phyloP scores from a whole-genome alignment of 1,139 yeast species.

The Taphrina populina region DNA sequence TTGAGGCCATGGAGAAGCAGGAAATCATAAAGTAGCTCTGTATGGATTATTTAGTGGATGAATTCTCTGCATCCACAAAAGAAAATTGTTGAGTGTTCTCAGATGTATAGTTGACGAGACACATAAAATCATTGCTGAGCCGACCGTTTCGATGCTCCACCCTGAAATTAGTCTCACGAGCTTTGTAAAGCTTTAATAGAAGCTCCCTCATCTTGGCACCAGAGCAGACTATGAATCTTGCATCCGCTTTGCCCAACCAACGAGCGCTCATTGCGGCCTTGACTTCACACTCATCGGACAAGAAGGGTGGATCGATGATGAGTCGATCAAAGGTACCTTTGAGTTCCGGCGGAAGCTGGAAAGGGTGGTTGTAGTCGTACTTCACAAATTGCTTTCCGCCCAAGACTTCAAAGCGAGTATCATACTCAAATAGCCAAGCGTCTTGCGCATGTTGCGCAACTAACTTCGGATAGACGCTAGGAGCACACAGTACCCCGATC shows the following conservation, averaged over 20 bases:
- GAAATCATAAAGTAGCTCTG: too few species aligned
- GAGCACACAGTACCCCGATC: conserved; percentile 79
- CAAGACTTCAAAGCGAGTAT: conserved; percentile 67
- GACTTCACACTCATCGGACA: conserved; percentile 75
- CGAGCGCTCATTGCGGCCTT: conserved; percentile 51
- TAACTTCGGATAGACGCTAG: conserved; percentile 86
- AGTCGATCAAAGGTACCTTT: conserved; percentile 66
- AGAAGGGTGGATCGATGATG: conserved; percentile 85
- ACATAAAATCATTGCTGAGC: conserved; percentile 79
- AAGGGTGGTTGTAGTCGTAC: conserved; percentile 74
- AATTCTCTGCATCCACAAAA: neutral
- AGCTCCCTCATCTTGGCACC: conserved; percentile 81
- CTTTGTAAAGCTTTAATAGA: conserved; percentile 59
- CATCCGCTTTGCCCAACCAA: conserved; percentile 51
- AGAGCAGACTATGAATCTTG: conserved; percentile 67
- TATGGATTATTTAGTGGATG: too few species aligned
- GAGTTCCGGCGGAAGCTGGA: conserved; percentile 58
- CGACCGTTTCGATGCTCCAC: conserved; percentile 80
- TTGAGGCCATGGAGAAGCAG: too few species aligned
- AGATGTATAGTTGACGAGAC: conserved; percentile 44
- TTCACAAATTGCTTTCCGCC: conserved; percentile 69
- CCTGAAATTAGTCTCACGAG: conserved; percentile 57
- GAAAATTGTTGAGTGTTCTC: neutral
- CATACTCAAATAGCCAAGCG: conserved; percentile 72
- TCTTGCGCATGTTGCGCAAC: conserved; percentile 48